These are phyloP conservation scores for Lipomyces yamadae DNA, from an alignment of 805 yeast genomes.

Conservation along the genomic window DNA sequence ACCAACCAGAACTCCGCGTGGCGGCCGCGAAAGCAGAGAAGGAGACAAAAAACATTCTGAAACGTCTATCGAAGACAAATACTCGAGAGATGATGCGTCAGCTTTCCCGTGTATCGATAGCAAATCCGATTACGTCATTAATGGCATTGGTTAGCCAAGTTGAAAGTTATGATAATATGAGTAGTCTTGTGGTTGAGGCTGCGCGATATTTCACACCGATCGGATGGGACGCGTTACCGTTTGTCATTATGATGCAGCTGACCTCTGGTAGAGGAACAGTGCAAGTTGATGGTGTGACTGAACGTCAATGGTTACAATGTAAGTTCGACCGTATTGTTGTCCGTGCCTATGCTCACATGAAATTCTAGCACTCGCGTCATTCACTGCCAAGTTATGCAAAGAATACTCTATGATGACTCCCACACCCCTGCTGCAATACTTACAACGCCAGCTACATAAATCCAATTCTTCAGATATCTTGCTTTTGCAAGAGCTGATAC, in stretches of 20 bases:
- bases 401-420: constrained; percentile 62
- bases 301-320: constrained; percentile 78
- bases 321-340: constrained; percentile 18
- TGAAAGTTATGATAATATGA: constrained; percentile 89
- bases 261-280: constrained; percentile 68
- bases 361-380: constrained; percentile 63
- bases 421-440: constrained; percentile 61
- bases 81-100: constrained; percentile 72
- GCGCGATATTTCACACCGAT: constrained; percentile 74
- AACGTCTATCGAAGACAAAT: constrained; percentile 81
- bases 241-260: constrained; percentile 70
- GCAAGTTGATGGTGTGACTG: constrained; percentile 80
- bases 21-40: constrained; percentile 73
- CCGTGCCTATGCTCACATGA: neutral
- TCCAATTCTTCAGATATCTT: constrained; percentile 65
- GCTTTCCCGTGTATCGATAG: constrained; percentile 69
- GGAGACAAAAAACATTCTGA: constrained; percentile 74
- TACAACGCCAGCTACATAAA: constrained; percentile 65
- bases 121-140: constrained; percentile 81
- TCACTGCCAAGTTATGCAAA: constrained; percentile 73
- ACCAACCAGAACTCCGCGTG: constrained; percentile 58
- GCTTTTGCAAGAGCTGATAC: constrained; percentile 68
- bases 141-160: constrained; percentile 74
- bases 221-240: constrained; percentile 85
- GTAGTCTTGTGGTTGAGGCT: constrained; percentile 74